Conservation (phyloP, 371 early-diverging fungal genomes). For the Nosema granulosis region DNA sequence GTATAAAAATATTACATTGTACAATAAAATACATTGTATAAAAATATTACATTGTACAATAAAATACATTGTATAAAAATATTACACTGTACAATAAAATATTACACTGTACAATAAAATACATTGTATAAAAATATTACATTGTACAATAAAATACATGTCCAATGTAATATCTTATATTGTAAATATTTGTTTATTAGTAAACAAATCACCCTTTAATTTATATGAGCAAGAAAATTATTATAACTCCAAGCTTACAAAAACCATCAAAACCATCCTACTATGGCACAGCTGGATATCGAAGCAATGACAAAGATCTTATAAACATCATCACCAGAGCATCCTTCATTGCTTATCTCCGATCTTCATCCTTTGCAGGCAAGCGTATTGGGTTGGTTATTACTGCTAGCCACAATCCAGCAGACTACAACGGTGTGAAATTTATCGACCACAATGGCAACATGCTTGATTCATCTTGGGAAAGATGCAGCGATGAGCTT, state of each 20-base stretch:
- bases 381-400: constrained; percentile 91
- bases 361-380: constrained; percentile 78
- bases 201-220: no score
- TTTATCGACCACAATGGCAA: constrained; percentile 95
- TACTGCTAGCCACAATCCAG: constrained; percentile 97
- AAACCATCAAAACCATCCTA: constrained; percentile 32
- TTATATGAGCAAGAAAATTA: constrained; percentile 36
- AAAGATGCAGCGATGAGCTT: constrained; percentile 77
- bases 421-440: constrained; percentile 94
- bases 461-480: constrained; percentile 93
- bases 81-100: no score
- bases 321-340: constrained; percentile 74
- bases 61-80: no score
- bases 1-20: no score
- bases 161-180: background rate
- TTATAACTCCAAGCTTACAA: constrained; percentile 41
- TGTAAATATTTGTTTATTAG: no score
- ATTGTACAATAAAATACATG: constrained; percentile 34
- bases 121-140: no score
- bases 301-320: constrained; percentile 45
- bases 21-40: no score
- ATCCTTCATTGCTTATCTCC: constrained; percentile 80
- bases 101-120: no score
- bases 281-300: constrained; percentile 68
- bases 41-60: no score